Percentiles rank a stretch among this genome's conserved stretches.
Evolutionary conservation across 1,139 yeast species (phyloP).

Genomic region (Zygoascus sp.): DNA sequence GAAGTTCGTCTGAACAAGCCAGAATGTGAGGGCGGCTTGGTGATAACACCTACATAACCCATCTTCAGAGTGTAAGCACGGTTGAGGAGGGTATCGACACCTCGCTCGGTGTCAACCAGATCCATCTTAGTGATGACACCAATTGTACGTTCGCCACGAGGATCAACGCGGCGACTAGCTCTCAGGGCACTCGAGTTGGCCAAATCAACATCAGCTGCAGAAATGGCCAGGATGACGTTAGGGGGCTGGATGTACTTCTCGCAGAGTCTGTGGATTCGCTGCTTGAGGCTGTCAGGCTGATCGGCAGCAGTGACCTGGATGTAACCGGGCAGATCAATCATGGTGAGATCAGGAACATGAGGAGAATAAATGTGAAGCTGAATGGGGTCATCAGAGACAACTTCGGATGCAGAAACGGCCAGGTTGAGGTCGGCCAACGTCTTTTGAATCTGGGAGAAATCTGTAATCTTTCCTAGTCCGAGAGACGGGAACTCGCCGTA

Average conservation of each 20-base stretch:
- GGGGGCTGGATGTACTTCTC: constrained; percentile 85
- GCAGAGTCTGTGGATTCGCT: constrained; percentile 73
- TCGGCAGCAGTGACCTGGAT: constrained; percentile 96
- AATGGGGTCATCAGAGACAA: constrained; percentile 87
- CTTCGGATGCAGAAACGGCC: constrained; percentile 84
- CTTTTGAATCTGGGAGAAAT: constrained; percentile 82
- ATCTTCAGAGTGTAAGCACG: constrained; percentile 81
- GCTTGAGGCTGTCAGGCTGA: constrained; percentile 81
- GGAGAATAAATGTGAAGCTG: constrained; percentile 89
- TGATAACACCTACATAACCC: constrained; percentile 98
- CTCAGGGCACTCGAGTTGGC: constrained; percentile 93
- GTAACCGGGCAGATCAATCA: constrained; percentile 96
- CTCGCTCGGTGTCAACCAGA: constrained; percentile 72
- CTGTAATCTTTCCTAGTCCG: constrained; percentile 74
- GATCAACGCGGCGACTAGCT: constrained; percentile 91
- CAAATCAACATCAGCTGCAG: constrained; percentile 96
- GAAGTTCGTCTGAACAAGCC: constrained; percentile 32
- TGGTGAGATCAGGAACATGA: constrained; percentile 84
- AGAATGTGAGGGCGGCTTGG: constrained; percentile 57
- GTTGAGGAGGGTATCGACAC: constrained; percentile 64
- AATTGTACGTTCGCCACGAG: constrained; percentile 88
- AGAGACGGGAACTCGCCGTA: constrained; percentile 93
- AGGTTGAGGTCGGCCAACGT: constrained; percentile 79
- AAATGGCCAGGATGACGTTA: constrained; percentile 88
- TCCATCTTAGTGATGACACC: constrained; percentile 96